Base-by-base conservation (phyloP, 495 filamentous ascomycete species). In the Hyaloscypha hepaticicola region DNA sequence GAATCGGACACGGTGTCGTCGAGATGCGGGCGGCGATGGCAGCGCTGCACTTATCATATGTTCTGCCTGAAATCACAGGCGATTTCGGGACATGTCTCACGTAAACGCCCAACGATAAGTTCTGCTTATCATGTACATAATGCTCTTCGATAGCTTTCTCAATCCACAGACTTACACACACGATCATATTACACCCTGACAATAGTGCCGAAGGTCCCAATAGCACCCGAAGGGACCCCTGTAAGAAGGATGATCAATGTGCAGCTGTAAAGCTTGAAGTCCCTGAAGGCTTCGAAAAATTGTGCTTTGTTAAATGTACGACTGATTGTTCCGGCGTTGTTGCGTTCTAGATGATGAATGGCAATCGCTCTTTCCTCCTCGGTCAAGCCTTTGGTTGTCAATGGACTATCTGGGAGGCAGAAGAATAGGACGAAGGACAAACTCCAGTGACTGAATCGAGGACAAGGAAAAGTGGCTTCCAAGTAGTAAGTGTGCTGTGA, bases 251-350 rank as follows among this genome's bases (percentile, higher is more conserved):
- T 82, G 38, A 88, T 73, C 9, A 79, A 58, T 49, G 83, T 84
- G 67, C 87, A 84, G 53, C 85, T 76, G 65, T 84, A 86, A 0
- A 83, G 68, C 60, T 84, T 87, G 28, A 79, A 76, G 61, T 88
- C 86, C 45, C 70, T 59, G 26, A 78, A 72, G 0, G 85, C 85
- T 60, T 88, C 86, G 0, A 72, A 56, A 11, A 87, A 76, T 67
- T 88, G 86, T 50, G 81, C 78, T 19, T 72, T 75, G 61, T 87
- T 87, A 16, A 87, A 79, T 57, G 78, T 75, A 55, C 84, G 82
- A 61, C 86, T 88, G 74, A 87, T 84, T 16, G 87, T 77, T 57
- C 86, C 86, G 0, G 85, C 87, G 66, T 87, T 83, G 59, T 89
- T 87, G 16, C 79, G 77, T 33, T 82, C 74, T 12, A 88, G 72